Conservation (phyloP, 1,139 yeast species). For the Magnusiomyces suaveolens region DNA sequence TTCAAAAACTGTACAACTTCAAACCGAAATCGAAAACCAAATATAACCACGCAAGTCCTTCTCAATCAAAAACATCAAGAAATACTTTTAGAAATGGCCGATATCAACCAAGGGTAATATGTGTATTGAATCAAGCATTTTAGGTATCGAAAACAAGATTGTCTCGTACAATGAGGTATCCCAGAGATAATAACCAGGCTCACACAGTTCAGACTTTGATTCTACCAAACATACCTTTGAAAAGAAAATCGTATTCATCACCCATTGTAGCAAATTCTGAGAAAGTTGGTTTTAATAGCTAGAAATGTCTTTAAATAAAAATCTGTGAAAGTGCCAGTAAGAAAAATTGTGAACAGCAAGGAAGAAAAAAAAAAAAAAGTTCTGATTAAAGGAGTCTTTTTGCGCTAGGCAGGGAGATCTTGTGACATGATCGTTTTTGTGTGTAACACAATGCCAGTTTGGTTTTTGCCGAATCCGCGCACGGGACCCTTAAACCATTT, state of each 20-base stretch:
- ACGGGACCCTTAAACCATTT: no score
- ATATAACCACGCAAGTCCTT: no score
- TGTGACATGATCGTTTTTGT: no score
- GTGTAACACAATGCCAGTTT: no score
- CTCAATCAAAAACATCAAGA: no score
- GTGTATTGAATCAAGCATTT: no score
- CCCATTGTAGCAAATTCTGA: conserved; percentile 23
- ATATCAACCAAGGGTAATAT: no score
- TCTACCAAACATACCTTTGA: conserved; percentile 61
- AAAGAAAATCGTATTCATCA: conserved; percentile 88
- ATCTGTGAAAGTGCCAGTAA: neutral
- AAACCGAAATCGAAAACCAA: no score
- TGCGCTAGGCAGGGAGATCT: no score
- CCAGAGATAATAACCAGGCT: neutral
- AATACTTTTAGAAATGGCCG: no score
- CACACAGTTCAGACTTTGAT: no score
- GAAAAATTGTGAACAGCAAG: neutral
- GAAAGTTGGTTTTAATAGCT: neutral
- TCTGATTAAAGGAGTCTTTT: neutral
- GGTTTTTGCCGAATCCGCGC: neutral
- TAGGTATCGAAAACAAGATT: neutral
- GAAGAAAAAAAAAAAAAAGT: neutral
- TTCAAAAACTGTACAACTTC: no score
- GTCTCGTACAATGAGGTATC: neutral
- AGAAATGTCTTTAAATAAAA: neutral